Conservation (phyloP, 2,329 filamentous ascomycete species). For the Stenocarpella maydis region DNA sequence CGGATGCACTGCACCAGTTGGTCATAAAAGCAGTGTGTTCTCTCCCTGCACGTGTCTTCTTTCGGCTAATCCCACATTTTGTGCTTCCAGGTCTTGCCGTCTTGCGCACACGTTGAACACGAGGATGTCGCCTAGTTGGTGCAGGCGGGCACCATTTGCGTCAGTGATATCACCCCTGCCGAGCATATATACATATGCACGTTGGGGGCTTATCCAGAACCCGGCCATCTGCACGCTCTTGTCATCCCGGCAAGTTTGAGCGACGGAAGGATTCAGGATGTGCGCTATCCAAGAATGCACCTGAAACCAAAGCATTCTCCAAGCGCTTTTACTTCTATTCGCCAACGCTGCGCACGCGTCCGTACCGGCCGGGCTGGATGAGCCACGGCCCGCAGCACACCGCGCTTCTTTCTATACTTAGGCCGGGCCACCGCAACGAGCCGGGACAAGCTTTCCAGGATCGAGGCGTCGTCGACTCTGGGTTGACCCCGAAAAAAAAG, state of each 20-base stretch:
- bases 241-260: background rate
- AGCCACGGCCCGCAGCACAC: constrained; percentile 7
- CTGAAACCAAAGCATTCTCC: background rate
- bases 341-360: background rate
- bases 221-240: background rate
- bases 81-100: background rate
- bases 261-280: background rate
- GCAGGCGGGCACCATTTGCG: background rate
- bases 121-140: background rate
- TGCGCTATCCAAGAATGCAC: background rate
- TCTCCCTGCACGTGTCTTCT: background rate
- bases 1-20: background rate
- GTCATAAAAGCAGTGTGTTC: background rate
- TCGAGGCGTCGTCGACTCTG: background rate
- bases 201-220: background rate
- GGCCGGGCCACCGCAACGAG: background rate
- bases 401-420: constrained; percentile 28
- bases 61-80: background rate
- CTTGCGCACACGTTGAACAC: background rate
- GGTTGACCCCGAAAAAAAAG: background rate
- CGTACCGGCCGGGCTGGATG: background rate
- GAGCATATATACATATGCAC: constrained; percentile 2
- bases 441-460: constrained; percentile 16
- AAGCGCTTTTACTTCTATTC: background rate
- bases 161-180: constrained; percentile 4